Percentiles rank a stretch among this genome's conserved stretches.
phyloP scores from a whole-genome alignment of 2,329 filamentous ascomycete species.

The Monosporascus ibericus region DNA sequence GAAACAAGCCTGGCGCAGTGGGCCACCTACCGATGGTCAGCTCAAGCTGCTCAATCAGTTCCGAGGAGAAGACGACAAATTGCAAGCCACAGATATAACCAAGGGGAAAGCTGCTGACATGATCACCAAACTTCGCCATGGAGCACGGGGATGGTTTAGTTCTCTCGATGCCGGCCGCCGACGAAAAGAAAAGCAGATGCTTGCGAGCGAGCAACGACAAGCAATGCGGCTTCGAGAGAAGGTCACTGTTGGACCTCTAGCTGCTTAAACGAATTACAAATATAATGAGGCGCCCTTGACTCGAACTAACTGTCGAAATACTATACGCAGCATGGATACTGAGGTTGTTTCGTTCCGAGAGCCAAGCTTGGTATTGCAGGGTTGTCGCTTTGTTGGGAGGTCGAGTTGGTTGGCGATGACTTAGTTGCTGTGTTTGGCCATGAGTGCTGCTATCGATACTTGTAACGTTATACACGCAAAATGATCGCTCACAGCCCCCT shows the following conservation, averaged over 20 bases:
- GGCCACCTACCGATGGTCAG: conserved; percentile 58
- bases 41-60: conserved; percentile 65
- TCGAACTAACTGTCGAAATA: too few species aligned
- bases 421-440: too few species aligned
- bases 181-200: conserved; percentile 34
- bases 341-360: too few species aligned
- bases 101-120: conserved; percentile 82
- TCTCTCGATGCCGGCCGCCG: conserved; percentile 46
- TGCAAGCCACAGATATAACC: conserved; percentile 54
- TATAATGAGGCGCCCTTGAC: too few species aligned
- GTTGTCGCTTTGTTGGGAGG: too few species aligned
- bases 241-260: conserved; percentile 51
- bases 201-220: conserved; percentile 31
- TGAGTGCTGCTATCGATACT: too few species aligned
- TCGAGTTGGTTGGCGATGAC: too few species aligned
- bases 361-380: too few species aligned
- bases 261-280: conserved; percentile 10
- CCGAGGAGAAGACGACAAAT: conserved; percentile 44
- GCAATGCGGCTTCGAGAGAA: conserved; percentile 39
- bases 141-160: conserved; percentile 61
- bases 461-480: too few species aligned
- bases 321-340: too few species aligned
- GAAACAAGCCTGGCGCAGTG: conserved; percentile 62
- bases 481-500: too few species aligned
- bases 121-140: conserved; percentile 88